Base-by-base conservation (phyloP, 108 stramenopile genomes). In the Craspedostauros australis region DNA sequence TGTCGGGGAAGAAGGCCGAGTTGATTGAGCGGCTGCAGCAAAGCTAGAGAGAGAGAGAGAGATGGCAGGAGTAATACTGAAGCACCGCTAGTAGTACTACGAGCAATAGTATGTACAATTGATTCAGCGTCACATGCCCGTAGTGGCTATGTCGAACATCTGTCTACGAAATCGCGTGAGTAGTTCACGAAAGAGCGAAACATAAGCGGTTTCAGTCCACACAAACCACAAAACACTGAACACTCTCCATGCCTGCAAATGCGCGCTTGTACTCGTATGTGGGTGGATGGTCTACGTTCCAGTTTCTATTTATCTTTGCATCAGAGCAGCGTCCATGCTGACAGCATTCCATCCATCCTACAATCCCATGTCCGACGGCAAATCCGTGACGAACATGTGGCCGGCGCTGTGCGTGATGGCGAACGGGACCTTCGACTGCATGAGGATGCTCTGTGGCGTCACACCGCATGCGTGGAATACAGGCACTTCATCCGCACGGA, bases 391-490 rank as follows among this genome's bases (percentile, higher is more conserved):
- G 52, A 96, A 86, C 95, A 96, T 96, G 56, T 87, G 73, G n/a
- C 95, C 95, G 11, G 95, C 86, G 7, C 55, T 57, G 51, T 96
- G 95, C 23, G 91, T 91, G 36, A 93, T 82, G n/a, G 76, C 80
- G 50, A 92, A 76, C 1, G 72, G 66, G 1, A 87, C 74, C 34
- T 62, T 72, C 31, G 67, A 58, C 0, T 79, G 59, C 79, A 85
- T 75, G 29, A 93, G 52, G n/a, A 86, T 88, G 18, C 42, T 56
- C 55, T 93, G 91, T 4, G 95, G 88, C 5, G 95, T 93, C 5
- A 93, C 90, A 11, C 95, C 95, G 69, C 95, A 96, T 5, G 84
- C 88, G 80, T 88, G 89, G 64, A 96, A 96, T 28, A 96, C 86
- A 7, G 90, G 90, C 5, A 93, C 69, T 54, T 96, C 95, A 48